Evolutionary conservation across 2,329 filamentous ascomycete species (phyloP).

Genomic region (Juglanconis oblonga): DNA sequence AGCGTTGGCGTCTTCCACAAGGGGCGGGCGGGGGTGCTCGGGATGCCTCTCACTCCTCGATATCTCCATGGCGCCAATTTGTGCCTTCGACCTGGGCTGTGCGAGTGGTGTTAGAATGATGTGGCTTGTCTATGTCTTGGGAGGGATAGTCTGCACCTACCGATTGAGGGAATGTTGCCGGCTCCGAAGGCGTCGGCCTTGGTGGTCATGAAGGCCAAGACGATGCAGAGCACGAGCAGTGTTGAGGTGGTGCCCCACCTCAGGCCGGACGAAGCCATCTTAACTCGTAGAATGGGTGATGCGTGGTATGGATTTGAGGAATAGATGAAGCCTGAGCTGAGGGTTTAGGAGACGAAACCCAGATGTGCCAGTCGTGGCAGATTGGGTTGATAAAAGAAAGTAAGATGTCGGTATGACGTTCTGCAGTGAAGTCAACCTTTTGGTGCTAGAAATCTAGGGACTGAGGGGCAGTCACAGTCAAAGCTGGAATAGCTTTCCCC

Average conservation of each 20-base stretch:
- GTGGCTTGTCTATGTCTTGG: background rate
- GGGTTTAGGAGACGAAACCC: no score
- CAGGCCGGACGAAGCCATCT: conserved; percentile 47
- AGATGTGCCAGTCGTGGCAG: no score
- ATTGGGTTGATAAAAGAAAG: background rate
- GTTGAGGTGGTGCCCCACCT: conserved; percentile 43
- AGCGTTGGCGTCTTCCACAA: background rate
- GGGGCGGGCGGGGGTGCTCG: conserved; percentile 32
- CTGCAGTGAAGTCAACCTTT: background rate
- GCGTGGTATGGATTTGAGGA: no score
- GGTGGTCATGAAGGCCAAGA: conserved; percentile 56
- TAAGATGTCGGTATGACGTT: background rate
- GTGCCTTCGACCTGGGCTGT: conserved; percentile 58
- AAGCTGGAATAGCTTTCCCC: no score
- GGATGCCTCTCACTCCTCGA: background rate
- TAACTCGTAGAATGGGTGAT: background rate
- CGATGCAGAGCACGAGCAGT: conserved; percentile 49
- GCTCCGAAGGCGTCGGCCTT: conserved; percentile 63
- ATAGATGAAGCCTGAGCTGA: no score
- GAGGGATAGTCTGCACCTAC: conserved; percentile 21
- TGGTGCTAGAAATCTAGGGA: no score
- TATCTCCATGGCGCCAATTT: conserved; percentile 69
- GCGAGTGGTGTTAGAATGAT: background rate
- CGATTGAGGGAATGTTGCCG: conserved; percentile 67
- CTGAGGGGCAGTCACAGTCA: no score